Evolutionary conservation across 2,329 filamentous ascomycete genomes (phyloP), one percentile per base, ranked within the genome.

Genomic region (Fusarium transvaalense): DNA sequence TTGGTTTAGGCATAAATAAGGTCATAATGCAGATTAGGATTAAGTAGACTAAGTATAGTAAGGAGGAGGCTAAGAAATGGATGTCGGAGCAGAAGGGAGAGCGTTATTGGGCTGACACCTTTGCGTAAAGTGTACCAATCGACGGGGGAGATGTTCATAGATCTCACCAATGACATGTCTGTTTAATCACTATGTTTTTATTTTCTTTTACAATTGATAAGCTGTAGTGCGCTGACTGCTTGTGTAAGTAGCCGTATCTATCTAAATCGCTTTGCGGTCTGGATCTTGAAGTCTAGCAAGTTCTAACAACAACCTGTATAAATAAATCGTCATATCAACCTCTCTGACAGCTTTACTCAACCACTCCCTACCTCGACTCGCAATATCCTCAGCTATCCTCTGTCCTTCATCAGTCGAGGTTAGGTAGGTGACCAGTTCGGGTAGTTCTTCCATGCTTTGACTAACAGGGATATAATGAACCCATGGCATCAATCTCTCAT

Each of bases 271-370:
- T 29, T 55, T 21, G 10, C 74, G 62, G 3, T 65, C 42, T 7
- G 74, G 75, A 53, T 84, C 81, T 60, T 80, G 77, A 10, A 83
- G 43, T 48, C 82, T 78, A 19, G 78, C 80, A 50, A 84, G 82
- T 79, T 91, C 89, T 25, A 91, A 71, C 69, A 91, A 64, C 60
- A 91, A 72, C 50, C 89, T 79, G 69, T 90, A 90, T 29, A 87
- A 80, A 79, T 89, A 90, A 3, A 87, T 80, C 29, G 84, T 81
- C 71, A 89, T 83, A 73, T 92, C 88, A 37, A 86, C 82, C 43
- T 86, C 85, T 41, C 88, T 75, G 34, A 91, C 71, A 13, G 84
- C 84, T 68, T 79, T 83, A 0, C 69, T 72, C 46, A 83, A 84
- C 89, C 89, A 91, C 10, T 82, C 79, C 10, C 80, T 78, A 0